Percentiles rank a stretch among this genome's conserved stretches.
These are phyloP conservation scores for Cardamine chenopodiifolia DNA, from an alignment of 345 rosid species.

Conservation along the genomic window DNA sequence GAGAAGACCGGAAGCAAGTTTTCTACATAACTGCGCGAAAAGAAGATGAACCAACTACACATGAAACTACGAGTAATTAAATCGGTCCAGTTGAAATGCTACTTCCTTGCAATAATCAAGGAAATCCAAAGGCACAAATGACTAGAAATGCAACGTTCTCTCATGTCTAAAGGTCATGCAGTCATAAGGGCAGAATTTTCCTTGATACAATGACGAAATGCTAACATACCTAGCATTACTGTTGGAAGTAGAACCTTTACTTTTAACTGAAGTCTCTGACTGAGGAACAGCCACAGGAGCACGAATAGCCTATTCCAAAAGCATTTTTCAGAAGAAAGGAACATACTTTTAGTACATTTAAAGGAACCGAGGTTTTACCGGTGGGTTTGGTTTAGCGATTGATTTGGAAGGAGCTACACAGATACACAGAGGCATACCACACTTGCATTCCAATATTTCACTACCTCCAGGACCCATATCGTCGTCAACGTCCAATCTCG, in stretches of 20 bases:
- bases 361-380: slow-evolving; percentile 38
- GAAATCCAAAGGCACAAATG: not conserved
- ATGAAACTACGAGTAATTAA: not conserved
- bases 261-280: slow-evolving; percentile 48
- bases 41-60: not conserved
- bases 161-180: not conserved
- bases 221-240: slow-evolving; percentile 55
- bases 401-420: slow-evolving; percentile 66
- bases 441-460: slow-evolving; percentile 64
- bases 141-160: not conserved
- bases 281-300: slow-evolving; percentile 43
- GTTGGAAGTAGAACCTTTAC: slow-evolving; percentile 64
- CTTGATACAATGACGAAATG: slow-evolving; percentile 5
- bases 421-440: slow-evolving; percentile 97
- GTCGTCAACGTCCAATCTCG: slow-evolving; percentile 55
- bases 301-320: slow-evolving; percentile 43
- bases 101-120: not conserved
- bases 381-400: slow-evolving; percentile 39
- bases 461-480: slow-evolving; percentile 46
- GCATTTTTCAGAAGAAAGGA: not conserved
- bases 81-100: not conserved
- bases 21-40: not conserved
- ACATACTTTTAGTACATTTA: not conserved
- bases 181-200: not conserved
- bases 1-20: not conserved